Percentiles rank a stretch among this genome's conserved stretches.
phyloP scores from a whole-genome alignment of 176 grass and related monocot genomes.

The Bonia amplexicaulis region DNA sequence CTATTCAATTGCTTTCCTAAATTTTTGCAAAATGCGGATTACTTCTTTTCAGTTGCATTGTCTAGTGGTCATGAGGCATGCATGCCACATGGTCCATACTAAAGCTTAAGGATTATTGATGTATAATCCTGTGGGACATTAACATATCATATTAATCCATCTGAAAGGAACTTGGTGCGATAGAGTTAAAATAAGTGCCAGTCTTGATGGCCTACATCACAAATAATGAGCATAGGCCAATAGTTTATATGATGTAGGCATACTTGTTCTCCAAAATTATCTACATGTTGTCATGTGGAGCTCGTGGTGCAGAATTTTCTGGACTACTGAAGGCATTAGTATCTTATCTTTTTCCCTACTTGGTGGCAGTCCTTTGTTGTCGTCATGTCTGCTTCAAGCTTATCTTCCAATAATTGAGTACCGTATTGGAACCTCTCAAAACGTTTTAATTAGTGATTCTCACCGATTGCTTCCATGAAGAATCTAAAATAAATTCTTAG shows the following conservation, averaged over 20 bases:
- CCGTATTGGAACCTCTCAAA: conserved; percentile 6
- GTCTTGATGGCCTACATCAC: neutral
- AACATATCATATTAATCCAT: neutral
- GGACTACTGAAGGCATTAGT: neutral
- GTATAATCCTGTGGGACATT: neutral
- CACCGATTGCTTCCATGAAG: neutral
- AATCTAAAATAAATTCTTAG: neutral
- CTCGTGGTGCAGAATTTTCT: neutral
- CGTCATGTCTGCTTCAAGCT: neutral
- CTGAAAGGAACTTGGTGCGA: neutral
- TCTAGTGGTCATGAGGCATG: neutral
- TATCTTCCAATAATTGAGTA: conserved; percentile 16
- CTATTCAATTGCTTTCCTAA: neutral
- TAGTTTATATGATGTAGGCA: neutral
- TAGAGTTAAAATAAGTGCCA: neutral
- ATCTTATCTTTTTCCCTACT: conserved; percentile 5
- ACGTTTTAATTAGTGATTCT: conserved; percentile 8
- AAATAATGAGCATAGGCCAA: neutral
- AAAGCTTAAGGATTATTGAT: neutral
- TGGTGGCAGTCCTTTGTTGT: neutral
- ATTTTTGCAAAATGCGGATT: neutral
- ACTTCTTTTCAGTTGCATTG: neutral
- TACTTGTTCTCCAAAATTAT: conserved; percentile 10
- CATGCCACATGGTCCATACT: neutral
- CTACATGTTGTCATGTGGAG: neutral